Evolutionary conservation across 192 early-diverging fungal species (phyloP).

Genomic region (Coemansia sp.): DNA sequence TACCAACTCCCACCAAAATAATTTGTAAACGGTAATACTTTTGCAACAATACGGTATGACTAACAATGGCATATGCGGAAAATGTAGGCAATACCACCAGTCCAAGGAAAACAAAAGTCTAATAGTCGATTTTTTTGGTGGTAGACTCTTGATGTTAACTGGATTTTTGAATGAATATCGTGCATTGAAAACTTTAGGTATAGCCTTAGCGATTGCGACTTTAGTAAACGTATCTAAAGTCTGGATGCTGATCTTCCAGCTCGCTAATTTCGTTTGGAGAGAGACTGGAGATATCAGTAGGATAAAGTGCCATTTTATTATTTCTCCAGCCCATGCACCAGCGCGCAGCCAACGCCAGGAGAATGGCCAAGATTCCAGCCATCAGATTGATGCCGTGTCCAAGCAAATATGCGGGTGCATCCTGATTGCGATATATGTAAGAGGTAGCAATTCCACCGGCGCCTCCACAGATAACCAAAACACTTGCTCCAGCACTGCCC

Average conservation of each 20-base stretch:
- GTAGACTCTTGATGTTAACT: not conserved
- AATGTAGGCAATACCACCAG: not conserved
- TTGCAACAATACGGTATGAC: too few species aligned
- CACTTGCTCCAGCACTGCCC: not conserved
- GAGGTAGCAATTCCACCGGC: constrained; percentile 36
- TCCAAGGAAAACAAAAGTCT: not conserved
- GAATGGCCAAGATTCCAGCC: constrained; percentile 24
- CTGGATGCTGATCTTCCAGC: constrained; percentile 26
- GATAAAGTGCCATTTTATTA: constrained; percentile 15
- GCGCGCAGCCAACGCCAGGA: constrained; percentile 17
- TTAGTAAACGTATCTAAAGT: constrained; percentile 18
- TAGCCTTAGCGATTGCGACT: too few species aligned
- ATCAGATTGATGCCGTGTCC: constrained; percentile 42
- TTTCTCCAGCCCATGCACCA: constrained; percentile 18
- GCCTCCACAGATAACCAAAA: constrained; percentile 28
- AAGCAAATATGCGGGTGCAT: constrained; percentile 28
- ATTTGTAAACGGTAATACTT: too few species aligned
- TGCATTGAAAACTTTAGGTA: not conserved
- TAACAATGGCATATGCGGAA: too few species aligned
- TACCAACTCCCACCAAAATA: too few species aligned
- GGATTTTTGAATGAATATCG: not conserved
- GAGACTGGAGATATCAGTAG: constrained; percentile 17
- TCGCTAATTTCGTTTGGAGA: constrained; percentile 23
- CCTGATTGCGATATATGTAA: constrained; percentile 43
- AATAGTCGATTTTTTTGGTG: not conserved